These are phyloP conservation scores for Urostyla sp. DNA, from an alignment of 73 alveolate genomes.

Conservation along the genomic window DNA sequence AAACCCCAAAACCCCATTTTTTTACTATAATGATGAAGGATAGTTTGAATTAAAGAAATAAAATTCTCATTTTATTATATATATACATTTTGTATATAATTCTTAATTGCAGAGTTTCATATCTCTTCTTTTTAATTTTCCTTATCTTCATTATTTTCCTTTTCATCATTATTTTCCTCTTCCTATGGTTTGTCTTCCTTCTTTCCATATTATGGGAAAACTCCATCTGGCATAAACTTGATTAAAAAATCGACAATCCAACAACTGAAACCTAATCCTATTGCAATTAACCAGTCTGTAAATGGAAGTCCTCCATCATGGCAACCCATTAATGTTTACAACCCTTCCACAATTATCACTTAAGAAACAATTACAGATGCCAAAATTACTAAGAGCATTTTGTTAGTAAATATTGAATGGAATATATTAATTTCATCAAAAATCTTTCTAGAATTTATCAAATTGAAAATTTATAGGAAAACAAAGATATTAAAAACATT, in stretches of 20 bases:
- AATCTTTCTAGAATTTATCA: constrained; percentile 87
- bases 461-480: constrained; percentile 83
- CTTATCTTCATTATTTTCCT: no score
- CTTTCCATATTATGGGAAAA: constrained; percentile 10
- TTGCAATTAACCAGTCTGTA: constrained; percentile 85
- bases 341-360: constrained; percentile 73
- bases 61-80: no score
- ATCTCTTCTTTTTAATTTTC: no score
- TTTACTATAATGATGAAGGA: no score
- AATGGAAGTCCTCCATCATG: constrained; percentile 79
- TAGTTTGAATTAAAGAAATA: no score
- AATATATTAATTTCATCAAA: constrained; percentile 89
- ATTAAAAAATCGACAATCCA: constrained; percentile 58
- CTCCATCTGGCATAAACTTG: constrained; percentile 71
- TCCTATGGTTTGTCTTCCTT: background rate
- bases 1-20: no score
- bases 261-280: constrained; percentile 79
- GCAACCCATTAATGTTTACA: constrained; percentile 76
- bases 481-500: constrained; percentile 88
- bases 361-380: constrained; percentile 19
- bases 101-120: no score
- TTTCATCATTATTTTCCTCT: background rate
- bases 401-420: constrained; percentile 72
- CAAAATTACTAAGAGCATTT: constrained; percentile 49
- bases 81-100: no score